Evolutionary conservation across 331 rosid genomes (phyloP).

Genomic region (Acacia concinna): DNA sequence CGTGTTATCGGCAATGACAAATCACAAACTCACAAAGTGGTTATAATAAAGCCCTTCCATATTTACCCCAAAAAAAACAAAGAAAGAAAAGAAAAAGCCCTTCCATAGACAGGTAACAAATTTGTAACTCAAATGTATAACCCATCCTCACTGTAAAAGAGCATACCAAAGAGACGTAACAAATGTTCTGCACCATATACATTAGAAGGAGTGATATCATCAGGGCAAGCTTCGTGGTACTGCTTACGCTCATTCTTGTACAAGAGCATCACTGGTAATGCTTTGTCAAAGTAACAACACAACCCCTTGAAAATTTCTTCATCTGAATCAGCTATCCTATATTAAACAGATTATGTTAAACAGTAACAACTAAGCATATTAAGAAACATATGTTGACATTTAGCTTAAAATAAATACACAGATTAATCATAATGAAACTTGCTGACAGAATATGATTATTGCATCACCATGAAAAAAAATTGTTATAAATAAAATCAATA

Average conservation of each 20-base stretch:
- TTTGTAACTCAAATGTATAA: constrained; percentile 1
- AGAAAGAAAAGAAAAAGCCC: not conserved
- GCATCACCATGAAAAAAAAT: not conserved
- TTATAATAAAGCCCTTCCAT: not conserved
- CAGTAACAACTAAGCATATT: constrained; percentile 6
- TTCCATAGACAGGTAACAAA: not conserved
- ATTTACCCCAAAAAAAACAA: not conserved
- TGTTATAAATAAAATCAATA: not conserved
- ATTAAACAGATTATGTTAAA: constrained; percentile 28
- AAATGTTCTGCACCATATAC: constrained; percentile 95
- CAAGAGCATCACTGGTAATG: constrained; percentile 71
- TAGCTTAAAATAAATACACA: not conserved
- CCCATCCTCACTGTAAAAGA: constrained; percentile 7
- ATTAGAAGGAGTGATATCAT: constrained; percentile 57
- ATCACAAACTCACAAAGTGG: not conserved
- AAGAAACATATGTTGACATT: constrained; percentile 10
- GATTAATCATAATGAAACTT: not conserved
- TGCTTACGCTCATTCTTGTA: constrained; percentile 80
- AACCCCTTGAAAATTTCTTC: constrained; percentile 74
- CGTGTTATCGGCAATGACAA: not conserved
- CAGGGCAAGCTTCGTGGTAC: constrained; percentile 56
- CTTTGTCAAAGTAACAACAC: constrained; percentile 79
- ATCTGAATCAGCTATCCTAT: constrained; percentile 57
- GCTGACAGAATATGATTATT: not conserved
- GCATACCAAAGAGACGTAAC: constrained; percentile 82